phyloP scores from a whole-genome alignment of 805 yeast species.

The Yarrowia porcina region DNA sequence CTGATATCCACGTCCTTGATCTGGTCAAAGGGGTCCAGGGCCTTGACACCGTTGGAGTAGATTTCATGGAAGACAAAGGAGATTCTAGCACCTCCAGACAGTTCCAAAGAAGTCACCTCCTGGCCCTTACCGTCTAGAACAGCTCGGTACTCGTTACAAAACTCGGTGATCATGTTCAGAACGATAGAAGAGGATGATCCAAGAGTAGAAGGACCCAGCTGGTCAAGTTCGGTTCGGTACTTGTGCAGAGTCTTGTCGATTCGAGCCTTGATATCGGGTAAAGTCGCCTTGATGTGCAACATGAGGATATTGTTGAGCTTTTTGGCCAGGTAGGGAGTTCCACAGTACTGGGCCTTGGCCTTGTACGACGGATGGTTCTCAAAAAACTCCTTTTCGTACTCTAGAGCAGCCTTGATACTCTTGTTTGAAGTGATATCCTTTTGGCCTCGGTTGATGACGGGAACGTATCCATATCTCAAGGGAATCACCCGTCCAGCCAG shows the following conservation, averaged over 20 bases:
- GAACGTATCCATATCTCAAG: constrained; percentile 90
- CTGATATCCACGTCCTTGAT: constrained; percentile 93
- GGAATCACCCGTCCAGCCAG: constrained; percentile 95
- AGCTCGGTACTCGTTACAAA: constrained; percentile 85
- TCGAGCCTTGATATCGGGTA: constrained; percentile 90
- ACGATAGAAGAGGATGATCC: constrained; percentile 74
- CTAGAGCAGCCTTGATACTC: constrained; percentile 81
- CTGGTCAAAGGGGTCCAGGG: constrained; percentile 94
- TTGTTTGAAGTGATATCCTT: constrained; percentile 87
- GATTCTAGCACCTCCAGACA: constrained; percentile 97
- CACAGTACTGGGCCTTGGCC: constrained; percentile 92
- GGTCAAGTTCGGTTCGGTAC: constrained; percentile 71
- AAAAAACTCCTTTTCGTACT: constrained; percentile 75
- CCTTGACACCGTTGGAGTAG: constrained; percentile 85
- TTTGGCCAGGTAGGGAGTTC: constrained; percentile 96
- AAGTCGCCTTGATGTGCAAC: constrained; percentile 81
- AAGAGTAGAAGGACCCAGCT: constrained; percentile 71
- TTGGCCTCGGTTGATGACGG: constrained; percentile 96
- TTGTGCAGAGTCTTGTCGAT: constrained; percentile 81
- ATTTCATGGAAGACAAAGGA: constrained; percentile 97
- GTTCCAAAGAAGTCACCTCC: constrained; percentile 82
- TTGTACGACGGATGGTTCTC: constrained; percentile 88
- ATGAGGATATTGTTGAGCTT: constrained; percentile 82
- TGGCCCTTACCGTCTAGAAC: constrained; percentile 89
- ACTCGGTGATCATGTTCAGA: constrained; percentile 85